Evolutionary conservation across 2,329 filamentous ascomycete species (phyloP), one percentile per base, ranked within the genome.

Genomic region (Chrysoporthe cubensis): DNA sequence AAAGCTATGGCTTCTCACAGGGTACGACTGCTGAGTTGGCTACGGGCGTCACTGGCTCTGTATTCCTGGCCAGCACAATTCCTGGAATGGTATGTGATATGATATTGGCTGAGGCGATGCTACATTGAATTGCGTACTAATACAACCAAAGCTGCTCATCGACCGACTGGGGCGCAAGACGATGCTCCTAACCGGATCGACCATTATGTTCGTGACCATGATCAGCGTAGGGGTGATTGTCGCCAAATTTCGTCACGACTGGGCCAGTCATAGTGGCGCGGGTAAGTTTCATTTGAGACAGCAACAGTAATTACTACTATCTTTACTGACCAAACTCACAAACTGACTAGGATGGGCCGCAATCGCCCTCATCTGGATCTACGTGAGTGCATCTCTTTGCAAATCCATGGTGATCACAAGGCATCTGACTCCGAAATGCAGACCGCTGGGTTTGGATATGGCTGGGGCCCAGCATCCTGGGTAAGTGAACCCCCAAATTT

Each of bases 101-200:
- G 13, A 14, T 21, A 4, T 50, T 46, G 18, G n/a, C 7, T 13
- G n/a, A 6, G n/a, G 40, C 13, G 21, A 16, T 18, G 48, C 40
- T 8, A 34, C 43, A 43, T 46, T 21, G 16, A 8, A n/a, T 50
- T 43, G 37, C 46, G 9, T 52, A 40, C 60, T 70, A 87, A 88
- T 78, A 87, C 85, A 0, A 77, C 82, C 1, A 75, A 85, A 56
- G 88, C 86, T 74, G 14, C 73, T 82, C 2, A 81, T 81, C 42
- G 80, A 82, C 50, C 76, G 78, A 9, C 76, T 81, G 5, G 80
- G 80, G 4, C 77, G 80, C 34, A 80, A 80, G 71, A 78, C 79
- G 3, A 76, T 80, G 71, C 71, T 81, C 1, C 72, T 78, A 9
- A 74, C 74, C 4, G 80, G 80, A 0, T 80, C 79, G 0, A 66